These are phyloP conservation scores for Zhuliangozyma parablackwelliae DNA, from an alignment of 1,139 yeast species.

Conservation along the genomic window DNA sequence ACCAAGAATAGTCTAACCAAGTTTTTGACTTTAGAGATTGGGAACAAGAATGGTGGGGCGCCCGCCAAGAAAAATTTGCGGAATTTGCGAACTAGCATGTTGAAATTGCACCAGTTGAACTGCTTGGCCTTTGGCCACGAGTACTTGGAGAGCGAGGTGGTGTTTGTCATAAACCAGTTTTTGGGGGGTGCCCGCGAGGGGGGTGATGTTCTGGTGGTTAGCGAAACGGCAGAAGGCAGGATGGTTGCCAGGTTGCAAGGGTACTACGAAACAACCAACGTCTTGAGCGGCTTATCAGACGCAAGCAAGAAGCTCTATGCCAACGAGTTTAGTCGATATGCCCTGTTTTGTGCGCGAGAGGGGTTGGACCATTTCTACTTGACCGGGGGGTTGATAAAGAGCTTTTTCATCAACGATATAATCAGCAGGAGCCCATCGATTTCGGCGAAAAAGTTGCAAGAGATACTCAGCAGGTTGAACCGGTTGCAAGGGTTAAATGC, in stretches of 20 bases:
- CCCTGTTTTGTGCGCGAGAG: conserved; percentile 9
- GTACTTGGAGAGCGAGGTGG: conserved; percentile 47
- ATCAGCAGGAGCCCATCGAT: conserved; percentile 7
- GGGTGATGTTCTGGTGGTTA: background rate
- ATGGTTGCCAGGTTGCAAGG: conserved; percentile 7
- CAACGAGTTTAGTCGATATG: conserved; percentile 12
- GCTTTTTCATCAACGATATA: conserved; percentile 7
- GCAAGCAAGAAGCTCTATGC: conserved; percentile 9
- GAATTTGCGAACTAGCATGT: conserved; percentile 11
- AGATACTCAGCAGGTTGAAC: conserved; percentile 29
- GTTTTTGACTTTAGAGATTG: conserved; percentile 9
- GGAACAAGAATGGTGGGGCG: conserved; percentile 1
- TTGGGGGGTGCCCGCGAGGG: conserved; percentile 3
- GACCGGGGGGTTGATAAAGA: conserved; percentile 8
- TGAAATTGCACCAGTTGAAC: conserved; percentile 12
- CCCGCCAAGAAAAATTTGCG: conserved; percentile 4
- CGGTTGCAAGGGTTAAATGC: conserved; percentile 20
- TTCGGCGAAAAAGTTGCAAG: conserved; percentile 12
- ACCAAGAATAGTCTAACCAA: conserved; percentile 10
- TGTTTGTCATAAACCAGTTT: conserved; percentile 39
- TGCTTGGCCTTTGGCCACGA: conserved; percentile 11
- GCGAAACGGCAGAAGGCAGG: conserved; percentile 2
- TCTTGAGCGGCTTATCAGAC: conserved; percentile 9
- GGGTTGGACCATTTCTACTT: conserved; percentile 9
- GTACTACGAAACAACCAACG: conserved; percentile 7